phyloP scores from a whole-genome alignment of 2,329 filamentous ascomycete species.

The Colletotrichum cuscutae region DNA sequence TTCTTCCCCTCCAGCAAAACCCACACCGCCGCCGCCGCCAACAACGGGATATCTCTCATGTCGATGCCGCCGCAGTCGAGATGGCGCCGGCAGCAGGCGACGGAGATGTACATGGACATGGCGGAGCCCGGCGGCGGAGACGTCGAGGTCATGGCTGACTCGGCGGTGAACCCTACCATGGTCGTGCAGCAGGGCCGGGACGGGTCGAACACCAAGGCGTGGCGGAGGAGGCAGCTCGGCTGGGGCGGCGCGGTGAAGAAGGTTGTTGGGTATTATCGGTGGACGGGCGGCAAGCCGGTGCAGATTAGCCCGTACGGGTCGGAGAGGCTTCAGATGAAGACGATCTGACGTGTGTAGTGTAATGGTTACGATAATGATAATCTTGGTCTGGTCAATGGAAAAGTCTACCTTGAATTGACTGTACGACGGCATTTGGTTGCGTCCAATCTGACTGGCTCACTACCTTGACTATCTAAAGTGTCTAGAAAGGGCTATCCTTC shows the following conservation, averaged over 20 bases:
- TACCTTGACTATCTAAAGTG: no score
- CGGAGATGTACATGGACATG: slow-evolving; percentile 35
- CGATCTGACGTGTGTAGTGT: not conserved
- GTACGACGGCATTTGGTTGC: not conserved
- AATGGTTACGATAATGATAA: not conserved
- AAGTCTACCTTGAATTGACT: not conserved
- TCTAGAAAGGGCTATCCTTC: no score
- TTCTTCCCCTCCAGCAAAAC: not conserved
- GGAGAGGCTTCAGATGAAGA: slow-evolving; percentile 30
- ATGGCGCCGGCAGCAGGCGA: slow-evolving; percentile 16
- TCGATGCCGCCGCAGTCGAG: slow-evolving; percentile 42
- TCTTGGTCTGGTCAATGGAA: not conserved
- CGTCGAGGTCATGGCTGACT: slow-evolving; percentile 34
- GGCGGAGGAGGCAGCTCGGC: slow-evolving; percentile 55
- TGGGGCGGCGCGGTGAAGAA: slow-evolving; percentile 58
- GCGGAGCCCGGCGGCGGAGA: slow-evolving; percentile 26
- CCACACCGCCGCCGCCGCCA: not conserved
- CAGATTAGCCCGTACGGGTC: slow-evolving; percentile 22
- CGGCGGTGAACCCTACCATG: slow-evolving; percentile 37
- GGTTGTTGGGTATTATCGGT: slow-evolving; percentile 48
- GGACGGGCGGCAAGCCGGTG: slow-evolving; percentile 28
- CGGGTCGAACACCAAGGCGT: slow-evolving; percentile 46
- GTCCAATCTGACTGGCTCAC: no score
- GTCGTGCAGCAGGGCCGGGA: slow-evolving; percentile 44
- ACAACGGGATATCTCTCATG: not conserved